phyloP scores from a whole-genome alignment of 345 rosid genomes.

The Eucalyptus caleyi region DNA sequence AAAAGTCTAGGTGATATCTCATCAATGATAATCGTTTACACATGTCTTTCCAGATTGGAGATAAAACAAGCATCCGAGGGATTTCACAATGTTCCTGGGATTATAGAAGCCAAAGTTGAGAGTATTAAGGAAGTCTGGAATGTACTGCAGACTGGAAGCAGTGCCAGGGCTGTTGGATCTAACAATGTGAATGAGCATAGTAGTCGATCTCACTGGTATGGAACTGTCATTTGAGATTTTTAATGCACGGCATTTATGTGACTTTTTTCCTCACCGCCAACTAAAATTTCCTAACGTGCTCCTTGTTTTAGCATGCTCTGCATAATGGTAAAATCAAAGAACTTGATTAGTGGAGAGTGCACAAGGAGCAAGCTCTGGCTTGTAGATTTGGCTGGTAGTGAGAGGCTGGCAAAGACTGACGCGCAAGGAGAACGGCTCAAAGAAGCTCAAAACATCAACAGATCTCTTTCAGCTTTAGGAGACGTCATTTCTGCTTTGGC shows the following conservation, averaged over 20 bases:
- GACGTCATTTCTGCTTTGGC: conserved; percentile 89
- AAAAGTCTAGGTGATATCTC: neutral
- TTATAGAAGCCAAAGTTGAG: conserved; percentile 73
- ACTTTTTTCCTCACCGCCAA: neutral
- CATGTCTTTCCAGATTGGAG: conserved; percentile 48
- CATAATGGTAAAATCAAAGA: conserved; percentile 79
- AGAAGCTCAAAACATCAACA: conserved; percentile 91
- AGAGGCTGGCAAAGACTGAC: conserved; percentile 88
- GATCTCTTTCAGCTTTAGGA: conserved; percentile 94
- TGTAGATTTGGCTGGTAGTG: conserved; percentile 97
- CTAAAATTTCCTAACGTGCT: neutral
- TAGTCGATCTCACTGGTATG: conserved; percentile 95
- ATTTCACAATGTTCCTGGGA: conserved; percentile 78
- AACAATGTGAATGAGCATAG: conserved; percentile 96
- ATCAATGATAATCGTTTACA: neutral
- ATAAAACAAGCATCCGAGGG: conserved; percentile 87
- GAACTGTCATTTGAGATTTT: neutral
- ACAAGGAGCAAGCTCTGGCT: conserved; percentile 99
- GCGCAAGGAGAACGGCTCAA: conserved; percentile 89
- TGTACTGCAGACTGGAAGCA: conserved; percentile 85
- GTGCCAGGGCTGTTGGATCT: conserved; percentile 93
- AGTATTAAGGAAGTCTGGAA: conserved; percentile 72
- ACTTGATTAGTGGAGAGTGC: conserved; percentile 71
- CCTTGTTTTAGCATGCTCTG: conserved; percentile 72
- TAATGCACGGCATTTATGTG: neutral